Conservation (phyloP, 352 stramenopile genomes). For the Phytopythium helicoides region DNA sequence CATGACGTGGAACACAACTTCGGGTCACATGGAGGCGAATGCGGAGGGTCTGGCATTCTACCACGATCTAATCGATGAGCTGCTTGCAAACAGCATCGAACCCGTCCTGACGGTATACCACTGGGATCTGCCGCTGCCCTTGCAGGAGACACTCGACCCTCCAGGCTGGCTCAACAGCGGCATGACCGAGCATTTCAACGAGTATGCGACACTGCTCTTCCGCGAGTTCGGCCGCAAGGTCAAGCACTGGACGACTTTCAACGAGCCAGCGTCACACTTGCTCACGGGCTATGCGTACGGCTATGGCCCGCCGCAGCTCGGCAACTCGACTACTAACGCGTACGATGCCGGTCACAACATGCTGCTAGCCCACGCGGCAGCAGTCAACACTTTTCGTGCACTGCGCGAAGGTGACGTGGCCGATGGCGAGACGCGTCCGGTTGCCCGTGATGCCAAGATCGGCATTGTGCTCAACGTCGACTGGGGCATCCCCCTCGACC, state of each 20-base stretch:
- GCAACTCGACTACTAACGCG: conserved; percentile 36
- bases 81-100: conserved; percentile 74
- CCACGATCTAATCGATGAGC: conserved; percentile 83
- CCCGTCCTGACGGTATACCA: conserved; percentile 94
- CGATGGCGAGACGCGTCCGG: conserved; percentile 10
- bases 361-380: conserved; percentile 87
- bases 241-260: conserved; percentile 93
- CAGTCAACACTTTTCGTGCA: conserved; percentile 77
- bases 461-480: conserved; percentile 91
- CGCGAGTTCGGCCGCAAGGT: conserved; percentile 88
- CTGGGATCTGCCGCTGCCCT: conserved; percentile 90
- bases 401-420: conserved; percentile 18
- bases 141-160: conserved; percentile 78
- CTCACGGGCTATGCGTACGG: conserved; percentile 87
- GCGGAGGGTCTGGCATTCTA: conserved; percentile 92
- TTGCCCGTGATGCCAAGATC: conserved; percentile 59
- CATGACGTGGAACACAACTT: conserved; percentile 67
- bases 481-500: conserved; percentile 70
- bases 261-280: conserved; percentile 87
- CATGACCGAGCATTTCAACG: conserved; percentile 62
- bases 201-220: conserved; percentile 91
- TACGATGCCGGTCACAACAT: conserved; percentile 79
- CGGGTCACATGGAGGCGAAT: conserved; percentile 58
- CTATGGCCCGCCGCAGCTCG: conserved; percentile 29
- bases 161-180: conserved; percentile 65